A percentile compares a stretch with the other conserved stretches of the same genome.
These are phyloP conservation scores for Paramecium pentaurelia DNA, from an alignment of 73 alveolate genomes.

Conservation along the genomic window DNA sequence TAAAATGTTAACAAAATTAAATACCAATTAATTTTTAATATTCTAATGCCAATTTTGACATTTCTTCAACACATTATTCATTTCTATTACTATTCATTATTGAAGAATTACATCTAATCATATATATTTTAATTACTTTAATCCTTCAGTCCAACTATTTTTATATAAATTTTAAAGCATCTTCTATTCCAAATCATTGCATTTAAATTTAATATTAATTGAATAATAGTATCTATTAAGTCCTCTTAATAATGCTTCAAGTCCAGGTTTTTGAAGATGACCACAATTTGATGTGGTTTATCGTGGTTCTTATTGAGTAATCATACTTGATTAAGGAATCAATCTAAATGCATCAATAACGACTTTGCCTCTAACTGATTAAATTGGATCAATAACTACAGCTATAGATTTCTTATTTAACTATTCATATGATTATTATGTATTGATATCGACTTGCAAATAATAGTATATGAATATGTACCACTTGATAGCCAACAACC, in stretches of 20 bases:
- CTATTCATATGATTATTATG: conserved; percentile 98
- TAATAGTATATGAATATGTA: neutral
- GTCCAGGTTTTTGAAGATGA: conserved; percentile 87
- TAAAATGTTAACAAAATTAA: neutral
- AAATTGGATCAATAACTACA: conserved; percentile 99
- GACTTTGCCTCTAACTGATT: conserved; percentile 99
- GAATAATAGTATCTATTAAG: conserved; percentile 96
- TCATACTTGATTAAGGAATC: conserved; percentile 83
- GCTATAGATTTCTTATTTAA: conserved; percentile 98
- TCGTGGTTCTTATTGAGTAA: conserved; percentile 95
- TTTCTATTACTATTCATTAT: conserved; percentile 67
- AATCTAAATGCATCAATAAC: conserved; percentile 99
- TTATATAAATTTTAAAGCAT: conserved; percentile 97
- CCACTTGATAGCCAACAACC: conserved; percentile 99
- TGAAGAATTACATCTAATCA: conserved; percentile 55
- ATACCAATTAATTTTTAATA: conserved; percentile 11
- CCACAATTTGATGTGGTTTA: conserved; percentile 99
- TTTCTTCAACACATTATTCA: conserved; percentile 74
- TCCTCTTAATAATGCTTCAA: conserved; percentile 90
- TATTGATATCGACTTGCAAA: conserved; percentile 79
- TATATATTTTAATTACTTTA: conserved; percentile 32
- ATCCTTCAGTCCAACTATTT: conserved; percentile 96
- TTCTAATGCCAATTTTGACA: conserved; percentile 39
- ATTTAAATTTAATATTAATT: conserved; percentile 96
- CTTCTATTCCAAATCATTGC: conserved; percentile 97